phyloP scores from a whole-genome alignment of 345 rosid species.

The Acer yangbiense region DNA sequence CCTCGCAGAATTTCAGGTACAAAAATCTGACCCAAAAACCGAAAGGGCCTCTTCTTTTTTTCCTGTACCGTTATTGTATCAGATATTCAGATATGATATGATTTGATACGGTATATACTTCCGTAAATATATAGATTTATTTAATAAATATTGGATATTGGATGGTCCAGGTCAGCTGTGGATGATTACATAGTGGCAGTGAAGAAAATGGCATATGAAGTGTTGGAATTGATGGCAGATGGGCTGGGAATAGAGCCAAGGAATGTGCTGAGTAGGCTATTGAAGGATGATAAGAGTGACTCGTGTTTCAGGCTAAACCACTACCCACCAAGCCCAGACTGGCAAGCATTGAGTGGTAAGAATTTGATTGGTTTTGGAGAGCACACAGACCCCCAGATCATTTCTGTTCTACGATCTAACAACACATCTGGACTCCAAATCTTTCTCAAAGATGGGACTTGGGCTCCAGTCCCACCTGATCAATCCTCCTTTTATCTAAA shows the following conservation, averaged over 20 bases:
- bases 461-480: conserved; percentile 63
- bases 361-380: conserved; percentile 62
- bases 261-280: conserved; percentile 46
- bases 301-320: conserved; percentile 57
- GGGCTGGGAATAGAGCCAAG: conserved; percentile 44
- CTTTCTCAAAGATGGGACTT: conserved; percentile 46
- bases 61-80: too few species aligned
- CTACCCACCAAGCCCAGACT: conserved; percentile 53
- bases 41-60: too few species aligned
- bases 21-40: not conserved
- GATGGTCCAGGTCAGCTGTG: conserved; percentile 39
- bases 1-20: conserved; percentile 40
- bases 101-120: too few species aligned
- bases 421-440: conserved; percentile 62
- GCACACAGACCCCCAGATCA: conserved; percentile 71
- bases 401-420: conserved; percentile 60
- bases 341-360: conserved; percentile 38
- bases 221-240: conserved; percentile 55
- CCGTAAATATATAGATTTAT: too few species aligned
- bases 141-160: not conserved
- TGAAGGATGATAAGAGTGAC: conserved; percentile 51
- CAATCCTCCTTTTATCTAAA: conserved; percentile 49
- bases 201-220: conserved; percentile 44
- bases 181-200: conserved; percentile 45
- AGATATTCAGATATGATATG: too few species aligned